These are phyloP conservation scores for Casuarina glauca DNA, from an alignment of 306 rosid genomes.

Conservation along the genomic window DNA sequence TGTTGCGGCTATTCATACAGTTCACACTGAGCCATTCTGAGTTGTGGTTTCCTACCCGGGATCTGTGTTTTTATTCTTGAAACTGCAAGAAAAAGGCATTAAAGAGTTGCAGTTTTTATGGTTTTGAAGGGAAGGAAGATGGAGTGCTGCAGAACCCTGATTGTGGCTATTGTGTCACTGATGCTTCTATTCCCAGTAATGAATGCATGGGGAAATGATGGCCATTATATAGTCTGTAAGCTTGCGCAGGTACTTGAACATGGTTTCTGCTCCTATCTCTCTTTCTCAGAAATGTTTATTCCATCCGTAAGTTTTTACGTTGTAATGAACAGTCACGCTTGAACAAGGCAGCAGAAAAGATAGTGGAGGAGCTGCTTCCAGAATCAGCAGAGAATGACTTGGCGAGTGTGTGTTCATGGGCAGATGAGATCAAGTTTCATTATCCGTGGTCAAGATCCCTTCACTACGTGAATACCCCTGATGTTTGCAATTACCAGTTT, in stretches of 20 bases:
- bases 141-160: constrained; percentile 26
- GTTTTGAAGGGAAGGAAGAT: constrained; percentile 28
- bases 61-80: neutral
- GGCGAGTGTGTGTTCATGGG: constrained; percentile 69
- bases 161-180: constrained; percentile 25
- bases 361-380: constrained; percentile 68
- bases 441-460: constrained; percentile 78
- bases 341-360: constrained; percentile 49
- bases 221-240: constrained; percentile 61
- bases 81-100: neutral
- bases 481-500: constrained; percentile 54
- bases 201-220: constrained; percentile 74
- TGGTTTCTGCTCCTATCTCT: neutral
- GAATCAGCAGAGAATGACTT: constrained; percentile 49
- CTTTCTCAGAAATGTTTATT: neutral
- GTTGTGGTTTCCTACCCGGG: constrained; percentile 6
- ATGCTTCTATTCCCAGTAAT: constrained; percentile 46
- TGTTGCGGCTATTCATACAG: constrained; percentile 1
- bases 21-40: constrained; percentile 13
- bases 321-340: constrained; percentile 46
- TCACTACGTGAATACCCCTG: constrained; percentile 78
- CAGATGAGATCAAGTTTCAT: constrained; percentile 53
- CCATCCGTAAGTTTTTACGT: neutral
- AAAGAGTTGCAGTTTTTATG: neutral
- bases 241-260: constrained; percentile 63